A percentile compares a stretch with the other conserved stretches of the same genome.
These are phyloP conservation scores for Ophiostoma piceae DNA, from an alignment of 2,329 filamentous ascomycete genomes.

Conservation along the genomic window DNA sequence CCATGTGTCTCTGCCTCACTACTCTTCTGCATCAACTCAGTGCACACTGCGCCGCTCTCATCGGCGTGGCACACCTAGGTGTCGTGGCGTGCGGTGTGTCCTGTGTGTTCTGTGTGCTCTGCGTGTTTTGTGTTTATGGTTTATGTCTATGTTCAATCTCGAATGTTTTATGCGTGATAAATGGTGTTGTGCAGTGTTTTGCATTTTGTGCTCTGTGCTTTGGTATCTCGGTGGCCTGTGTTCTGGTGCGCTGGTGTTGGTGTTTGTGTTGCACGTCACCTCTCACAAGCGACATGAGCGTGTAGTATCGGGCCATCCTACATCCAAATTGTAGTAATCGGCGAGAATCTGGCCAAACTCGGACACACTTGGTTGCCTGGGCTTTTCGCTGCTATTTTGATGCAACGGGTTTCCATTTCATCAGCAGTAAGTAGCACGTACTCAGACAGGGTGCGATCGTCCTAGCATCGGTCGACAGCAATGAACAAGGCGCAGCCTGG, in stretches of 20 bases:
- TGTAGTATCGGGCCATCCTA: slow-evolving; percentile 7
- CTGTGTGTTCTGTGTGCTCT: too few species aligned
- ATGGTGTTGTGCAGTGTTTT: background rate
- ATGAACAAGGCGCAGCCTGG: background rate
- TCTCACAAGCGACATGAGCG: slow-evolving; percentile 1
- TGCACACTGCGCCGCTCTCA: background rate
- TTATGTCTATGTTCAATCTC: background rate
- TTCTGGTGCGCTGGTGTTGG: background rate
- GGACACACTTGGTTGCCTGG: too few species aligned
- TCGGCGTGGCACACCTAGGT: slow-evolving; percentile 2
- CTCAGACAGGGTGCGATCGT: too few species aligned
- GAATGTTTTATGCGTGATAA: background rate
- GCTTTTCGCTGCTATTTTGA: too few species aligned
- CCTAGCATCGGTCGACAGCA: background rate
- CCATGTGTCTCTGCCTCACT: background rate
- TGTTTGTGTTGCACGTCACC: background rate
- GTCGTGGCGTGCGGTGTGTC: slow-evolving; percentile 3
- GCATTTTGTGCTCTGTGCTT: background rate
- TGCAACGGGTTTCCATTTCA: too few species aligned
- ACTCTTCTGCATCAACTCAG: background rate
- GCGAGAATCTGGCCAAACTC: too few species aligned
- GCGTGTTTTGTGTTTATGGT: too few species aligned
- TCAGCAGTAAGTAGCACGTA: too few species aligned
- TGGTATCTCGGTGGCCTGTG: background rate
- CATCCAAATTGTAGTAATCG: background rate